phyloP scores from a whole-genome alignment of 1,284 basidiomycete genomes.

The Puccinia hordei region DNA sequence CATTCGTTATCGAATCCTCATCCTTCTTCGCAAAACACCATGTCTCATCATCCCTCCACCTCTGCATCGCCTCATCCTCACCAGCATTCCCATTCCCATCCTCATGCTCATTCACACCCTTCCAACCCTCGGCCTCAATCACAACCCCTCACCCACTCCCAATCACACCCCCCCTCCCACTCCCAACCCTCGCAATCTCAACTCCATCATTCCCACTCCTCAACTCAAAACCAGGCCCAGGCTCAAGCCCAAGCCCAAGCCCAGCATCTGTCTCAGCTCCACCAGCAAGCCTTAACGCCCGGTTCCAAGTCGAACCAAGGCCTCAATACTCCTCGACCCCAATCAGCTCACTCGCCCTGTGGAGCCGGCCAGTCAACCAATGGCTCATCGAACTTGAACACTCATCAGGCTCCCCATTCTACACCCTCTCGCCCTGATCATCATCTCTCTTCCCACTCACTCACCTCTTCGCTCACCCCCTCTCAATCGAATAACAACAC shows the following conservation, averaged over 20 bases:
- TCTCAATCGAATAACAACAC: constrained; percentile 25
- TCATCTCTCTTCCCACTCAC: neutral
- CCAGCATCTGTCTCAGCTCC: constrained; percentile 17
- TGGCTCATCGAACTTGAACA: neutral
- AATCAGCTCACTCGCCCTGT: constrained; percentile 9
- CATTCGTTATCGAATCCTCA: constrained; percentile 20
- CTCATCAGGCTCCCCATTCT: too few species aligned
- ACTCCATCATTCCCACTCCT: neutral
- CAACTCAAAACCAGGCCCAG: neutral
- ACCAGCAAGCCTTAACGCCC: constrained; percentile 15
- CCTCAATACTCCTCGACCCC: neutral
- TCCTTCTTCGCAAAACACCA: constrained; percentile 4
- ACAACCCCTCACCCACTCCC: constrained; percentile 15
- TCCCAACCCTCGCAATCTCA: constrained; percentile 10
- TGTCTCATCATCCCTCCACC: constrained; percentile 3
- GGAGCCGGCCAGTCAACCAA: neutral
- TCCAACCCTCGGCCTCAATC: constrained; percentile 32
- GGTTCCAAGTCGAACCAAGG: neutral
- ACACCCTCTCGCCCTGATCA: constrained; percentile 6
- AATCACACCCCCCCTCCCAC: constrained; percentile 16
- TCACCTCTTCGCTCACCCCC: neutral
- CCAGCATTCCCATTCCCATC: neutral
- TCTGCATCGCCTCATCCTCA: constrained; percentile 23
- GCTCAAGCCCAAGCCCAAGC: neutral
- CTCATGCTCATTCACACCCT: neutral